Base-by-base conservation (phyloP, 495 filamentous ascomycete species). In the Geopyxis carbonaria region DNA sequence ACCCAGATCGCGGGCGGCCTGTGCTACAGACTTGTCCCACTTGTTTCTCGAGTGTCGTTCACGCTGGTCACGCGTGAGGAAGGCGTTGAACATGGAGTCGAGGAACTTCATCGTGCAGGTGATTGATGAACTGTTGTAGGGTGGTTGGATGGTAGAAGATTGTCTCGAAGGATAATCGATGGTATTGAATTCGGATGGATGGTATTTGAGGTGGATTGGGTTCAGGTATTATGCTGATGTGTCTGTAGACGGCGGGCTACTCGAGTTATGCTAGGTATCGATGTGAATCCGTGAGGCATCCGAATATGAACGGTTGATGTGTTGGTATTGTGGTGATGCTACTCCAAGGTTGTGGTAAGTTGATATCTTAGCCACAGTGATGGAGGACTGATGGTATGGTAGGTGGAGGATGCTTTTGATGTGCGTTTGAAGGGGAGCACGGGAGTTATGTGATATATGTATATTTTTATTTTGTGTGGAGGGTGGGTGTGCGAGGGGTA, bases 1-100 rank as follows among this genome's bases (percentile, higher is more conserved):
- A 7, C 37, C 36, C 2, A 51, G 36, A 14, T 51, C 46, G n/a
- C 43, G 44, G 15, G 46, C 45, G 20, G 48, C 45, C 13, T 41
- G 28, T 2, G 45, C 40, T 28, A 53, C 48, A 5, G 48, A 45
- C 29, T 48, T 53, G 20, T 53, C 45, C 48, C 44, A 53, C 18
- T 48, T 47, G 1, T 7, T 49, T 19, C 45, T 44, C 30, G 44
- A 53, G 42, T 48, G 44, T 11, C 50, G 49, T 30, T 53, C 50
- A 27, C 50, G 48, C 34, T 53, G 50, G 28, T 53, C 50, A 3
- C 50, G 32, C 20, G 40, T 53, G 25, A 53, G 50, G 18, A 53
- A 37, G 19, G 46, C 29, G 37, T 44, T 53, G 40, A 53, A 52
- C 2, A 53, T 38, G 16, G 27, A 53, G 37, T 53, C 50, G 22